Base-by-base conservation (phyloP, 1,284 basidiomycete species). In the Cryptococcus sp. region DNA sequence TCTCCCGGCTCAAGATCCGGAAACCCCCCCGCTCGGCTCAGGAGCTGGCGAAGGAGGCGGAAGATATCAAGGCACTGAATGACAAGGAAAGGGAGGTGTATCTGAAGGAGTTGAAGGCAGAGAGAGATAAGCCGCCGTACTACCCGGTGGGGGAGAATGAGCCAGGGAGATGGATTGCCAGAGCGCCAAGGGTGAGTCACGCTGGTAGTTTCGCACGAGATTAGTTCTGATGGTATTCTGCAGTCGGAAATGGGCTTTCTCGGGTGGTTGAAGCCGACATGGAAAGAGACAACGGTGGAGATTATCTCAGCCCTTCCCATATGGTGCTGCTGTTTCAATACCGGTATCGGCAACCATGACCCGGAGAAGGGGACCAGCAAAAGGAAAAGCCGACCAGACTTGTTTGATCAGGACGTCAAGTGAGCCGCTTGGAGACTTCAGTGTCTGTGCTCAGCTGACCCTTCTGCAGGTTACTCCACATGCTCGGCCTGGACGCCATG, bases 401-500 rank as follows among this genome's bases (percentile, higher is more conserved):
- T 57, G 9, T 50, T 57, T 42, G 55, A 60, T 28, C 59, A 60
- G 35, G 59, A 59, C 42, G 12, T 59, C 6, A 51, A 55, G 54
- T 60, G 43, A 48, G 55, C 54, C 6, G 21, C 6, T 24, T 24
- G n/a, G 13, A 12, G 12, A n/a, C 4, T 23, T 3, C 15, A 43
- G 4, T 5, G 21, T 13, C 23, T 24, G 39, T 5, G 21, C n/a
- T n/a, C 23, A 28, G 40, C 24, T 35, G 50, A 18, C 15, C 6
- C 6, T 16, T 8, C 18, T 16, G 21, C 24, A 24, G n/a, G 9
- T 33, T 23, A 6, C 45, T 47, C 7, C 33, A 36, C 16, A 50
- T 47, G 35, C 18, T 33, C 64, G 74, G 90, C 16, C 83, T 97
- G 20, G 95, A 98, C 72, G 94, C 93, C 0, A 87, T 93, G 51